Conservation (phyloP, 208 protist genomes). For the Leptomonas seymouri region DNA sequence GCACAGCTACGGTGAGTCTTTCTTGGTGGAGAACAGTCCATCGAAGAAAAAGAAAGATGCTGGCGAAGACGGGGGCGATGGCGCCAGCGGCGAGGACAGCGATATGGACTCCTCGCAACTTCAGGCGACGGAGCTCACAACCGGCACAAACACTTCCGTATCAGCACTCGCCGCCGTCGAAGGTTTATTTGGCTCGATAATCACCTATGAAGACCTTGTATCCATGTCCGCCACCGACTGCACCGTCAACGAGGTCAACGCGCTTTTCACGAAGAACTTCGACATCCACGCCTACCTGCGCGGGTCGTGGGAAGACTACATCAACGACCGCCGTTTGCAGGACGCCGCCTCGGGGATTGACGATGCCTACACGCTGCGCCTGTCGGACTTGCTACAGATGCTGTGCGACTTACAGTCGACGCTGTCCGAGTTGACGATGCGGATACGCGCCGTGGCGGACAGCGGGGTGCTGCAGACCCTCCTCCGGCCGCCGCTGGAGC, state of each 20-base stretch:
- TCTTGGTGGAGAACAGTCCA: constrained; percentile 11
- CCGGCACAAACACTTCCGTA: neutral
- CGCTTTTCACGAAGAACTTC: constrained; percentile 69
- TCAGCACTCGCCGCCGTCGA: neutral
- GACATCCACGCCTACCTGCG: constrained; percentile 74
- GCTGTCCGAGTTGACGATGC: constrained; percentile 74
- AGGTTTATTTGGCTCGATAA: constrained; percentile 15
- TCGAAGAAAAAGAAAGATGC: neutral
- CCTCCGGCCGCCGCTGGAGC: constrained; percentile 60
- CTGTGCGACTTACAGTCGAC: constrained; percentile 62
- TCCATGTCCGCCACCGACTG: constrained; percentile 72
- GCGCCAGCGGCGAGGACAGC: neutral
- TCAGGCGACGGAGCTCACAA: neutral
- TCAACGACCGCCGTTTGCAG: constrained; percentile 4
- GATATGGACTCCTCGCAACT: constrained; percentile 1
- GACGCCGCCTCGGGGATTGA: constrained; percentile 9
- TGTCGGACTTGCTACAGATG: constrained; percentile 72
- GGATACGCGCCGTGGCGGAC: constrained; percentile 59
- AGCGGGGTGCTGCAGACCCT: constrained; percentile 64
- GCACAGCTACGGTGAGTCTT: constrained; percentile 25
- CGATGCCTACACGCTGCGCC: constrained; percentile 41
- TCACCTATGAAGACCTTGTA: constrained; percentile 61
- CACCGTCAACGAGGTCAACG: constrained; percentile 83
- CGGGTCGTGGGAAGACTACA: constrained; percentile 38
- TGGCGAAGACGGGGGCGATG: neutral